These are phyloP conservation scores for Ophiocordyceps camponoti-floridani DNA, from an alignment of 2,329 filamentous ascomycete species.

Conservation along the genomic window DNA sequence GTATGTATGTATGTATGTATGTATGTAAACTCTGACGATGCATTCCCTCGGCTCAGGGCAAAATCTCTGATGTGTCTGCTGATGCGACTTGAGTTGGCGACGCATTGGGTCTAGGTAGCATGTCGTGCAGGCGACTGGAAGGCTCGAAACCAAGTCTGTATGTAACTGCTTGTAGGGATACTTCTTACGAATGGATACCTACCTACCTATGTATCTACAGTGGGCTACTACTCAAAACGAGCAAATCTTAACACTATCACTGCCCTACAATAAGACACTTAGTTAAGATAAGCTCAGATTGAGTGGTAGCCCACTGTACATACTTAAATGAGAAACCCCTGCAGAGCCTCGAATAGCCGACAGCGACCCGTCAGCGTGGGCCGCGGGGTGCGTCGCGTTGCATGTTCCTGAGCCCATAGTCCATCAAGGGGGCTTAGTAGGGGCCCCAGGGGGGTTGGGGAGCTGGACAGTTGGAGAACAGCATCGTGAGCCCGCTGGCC, in stretches of 20 bases:
- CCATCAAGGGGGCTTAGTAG: too few species aligned
- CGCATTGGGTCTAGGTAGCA: not conserved
- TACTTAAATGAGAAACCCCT: slow-evolving; percentile 1
- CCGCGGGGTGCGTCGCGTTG: not conserved
- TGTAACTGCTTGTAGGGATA: not conserved
- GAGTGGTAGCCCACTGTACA: too few species aligned
- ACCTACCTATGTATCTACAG: too few species aligned
- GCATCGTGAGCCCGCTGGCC: too few species aligned
- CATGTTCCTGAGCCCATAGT: not conserved
- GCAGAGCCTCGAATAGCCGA: slow-evolving; percentile 18
- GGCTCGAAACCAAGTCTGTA: not conserved
- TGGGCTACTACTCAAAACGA: too few species aligned
- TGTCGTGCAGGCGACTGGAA: not conserved
- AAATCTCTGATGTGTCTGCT: slow-evolving; percentile 8
- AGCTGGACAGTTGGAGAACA: too few species aligned
- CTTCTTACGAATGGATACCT: too few species aligned
- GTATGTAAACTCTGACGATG: not conserved
- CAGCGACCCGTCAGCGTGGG: slow-evolving; percentile 2
- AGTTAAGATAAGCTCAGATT: too few species aligned
- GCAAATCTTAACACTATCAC: too few species aligned
- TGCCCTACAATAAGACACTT: too few species aligned
- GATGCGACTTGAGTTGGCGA: slow-evolving; percentile 3
- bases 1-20: too few species aligned
- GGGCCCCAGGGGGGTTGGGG: too few species aligned
- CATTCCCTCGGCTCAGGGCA: not conserved